A percentile compares a stretch with the other conserved stretches of the same genome.
Evolutionary conservation across 192 early-diverging fungal species (phyloP).

Genomic region (Entomortierella chlamydospora): DNA sequence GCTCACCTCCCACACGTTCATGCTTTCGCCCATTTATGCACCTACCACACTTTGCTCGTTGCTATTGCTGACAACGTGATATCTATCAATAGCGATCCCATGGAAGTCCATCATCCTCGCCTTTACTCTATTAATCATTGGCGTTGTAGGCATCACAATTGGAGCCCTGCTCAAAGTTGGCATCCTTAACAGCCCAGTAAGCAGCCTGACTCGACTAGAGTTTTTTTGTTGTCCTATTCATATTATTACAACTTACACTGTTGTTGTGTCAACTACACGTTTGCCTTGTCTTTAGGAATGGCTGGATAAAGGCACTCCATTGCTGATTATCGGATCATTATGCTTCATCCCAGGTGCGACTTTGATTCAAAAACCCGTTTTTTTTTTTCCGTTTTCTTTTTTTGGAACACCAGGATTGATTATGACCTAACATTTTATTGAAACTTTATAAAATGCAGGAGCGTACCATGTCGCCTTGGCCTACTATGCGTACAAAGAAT

Average conservation of each 20-base stretch:
- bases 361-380: neutral
- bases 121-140: slow-evolving; percentile 56
- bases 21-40: neutral
- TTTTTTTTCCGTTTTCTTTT: too few relatives aligned
- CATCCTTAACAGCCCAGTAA: slow-evolving; percentile 59
- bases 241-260: too few relatives aligned
- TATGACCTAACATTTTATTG: neutral
- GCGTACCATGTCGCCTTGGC: slow-evolving; percentile 65
- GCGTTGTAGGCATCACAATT: slow-evolving; percentile 57
- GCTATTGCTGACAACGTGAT: neutral
- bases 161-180: slow-evolving; percentile 65
- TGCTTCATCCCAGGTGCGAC: slow-evolving; percentile 65
- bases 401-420: too few relatives aligned
- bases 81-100: slow-evolving; percentile 52
- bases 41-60: neutral
- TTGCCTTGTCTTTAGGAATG: slow-evolving; percentile 49
- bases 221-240: too few relatives aligned
- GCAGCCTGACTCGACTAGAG: neutral
- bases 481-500: slow-evolving; percentile 68
- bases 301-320: slow-evolving; percentile 64
- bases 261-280: neutral
- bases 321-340: slow-evolving; percentile 65
- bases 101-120: slow-evolving; percentile 68
- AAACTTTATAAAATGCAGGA: slow-evolving; percentile 26
- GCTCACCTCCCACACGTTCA: neutral